A percentile compares a stretch with the other conserved stretches of the same genome.
Evolutionary conservation across 768 basidiomycete genomes (phyloP).

Genomic region (Mycena vulgaris): DNA sequence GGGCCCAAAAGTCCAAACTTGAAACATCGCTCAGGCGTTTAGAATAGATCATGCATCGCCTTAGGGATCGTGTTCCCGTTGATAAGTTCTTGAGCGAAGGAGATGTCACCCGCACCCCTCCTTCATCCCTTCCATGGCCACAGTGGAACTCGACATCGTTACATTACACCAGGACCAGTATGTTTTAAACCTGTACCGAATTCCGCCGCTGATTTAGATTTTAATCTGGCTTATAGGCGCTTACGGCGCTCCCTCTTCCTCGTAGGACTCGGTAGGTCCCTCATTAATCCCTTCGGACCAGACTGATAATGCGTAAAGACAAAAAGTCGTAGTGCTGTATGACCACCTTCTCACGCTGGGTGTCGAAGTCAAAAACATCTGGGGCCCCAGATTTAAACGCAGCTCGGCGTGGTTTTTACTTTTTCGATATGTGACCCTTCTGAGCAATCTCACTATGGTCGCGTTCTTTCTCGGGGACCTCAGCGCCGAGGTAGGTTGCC

Average conservation of each 20-base stretch:
- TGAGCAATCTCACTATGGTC: neutral
- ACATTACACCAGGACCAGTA: slow-evolving; percentile 6
- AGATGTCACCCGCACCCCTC: too few species aligned
- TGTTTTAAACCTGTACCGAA: neutral
- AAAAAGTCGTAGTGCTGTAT: neutral
- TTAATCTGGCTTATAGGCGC: neutral
- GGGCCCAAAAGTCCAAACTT: too few species aligned
- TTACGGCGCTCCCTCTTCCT: slow-evolving; percentile 6
- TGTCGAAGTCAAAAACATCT: neutral
- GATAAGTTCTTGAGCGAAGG: too few species aligned
- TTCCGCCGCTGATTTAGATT: too few species aligned
- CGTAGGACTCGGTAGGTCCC: neutral
- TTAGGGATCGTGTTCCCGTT: too few species aligned
- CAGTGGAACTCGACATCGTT: neutral
- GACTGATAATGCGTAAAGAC: neutral
- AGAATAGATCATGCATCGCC: too few species aligned
- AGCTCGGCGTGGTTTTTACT: slow-evolving; percentile 6
- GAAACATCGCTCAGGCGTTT: too few species aligned
- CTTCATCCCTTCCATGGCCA: too few species aligned
- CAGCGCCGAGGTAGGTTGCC: neutral
- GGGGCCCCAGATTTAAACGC: neutral
- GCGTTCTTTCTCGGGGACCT: slow-evolving; percentile 1
- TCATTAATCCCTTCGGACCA: neutral
- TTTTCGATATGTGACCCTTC: neutral
- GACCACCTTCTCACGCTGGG: too few species aligned